phyloP scores from a whole-genome alignment of 257 asterid genomes.

The Anisodus tanguticus region DNA sequence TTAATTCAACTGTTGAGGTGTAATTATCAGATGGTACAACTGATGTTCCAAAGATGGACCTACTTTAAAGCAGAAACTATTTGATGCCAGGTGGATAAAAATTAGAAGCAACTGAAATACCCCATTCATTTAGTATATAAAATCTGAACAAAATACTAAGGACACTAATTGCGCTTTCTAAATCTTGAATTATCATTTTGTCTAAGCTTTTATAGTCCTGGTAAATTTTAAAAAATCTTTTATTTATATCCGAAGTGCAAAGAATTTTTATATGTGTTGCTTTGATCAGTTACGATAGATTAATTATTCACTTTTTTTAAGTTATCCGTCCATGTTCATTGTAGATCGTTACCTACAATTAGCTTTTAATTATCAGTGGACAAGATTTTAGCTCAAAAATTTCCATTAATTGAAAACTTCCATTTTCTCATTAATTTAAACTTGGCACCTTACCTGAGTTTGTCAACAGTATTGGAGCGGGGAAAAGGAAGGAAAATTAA shows the following conservation, averaged over 20 bases:
- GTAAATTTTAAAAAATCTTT: background rate
- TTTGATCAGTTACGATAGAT: background rate
- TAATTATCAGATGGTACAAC: background rate
- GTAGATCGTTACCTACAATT: background rate
- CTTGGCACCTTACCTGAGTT: background rate
- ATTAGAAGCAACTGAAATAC: background rate
- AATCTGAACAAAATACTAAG: background rate
- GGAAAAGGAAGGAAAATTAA: no score
- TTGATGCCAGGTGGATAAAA: background rate
- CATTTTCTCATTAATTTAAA: background rate
- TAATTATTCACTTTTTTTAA: background rate
- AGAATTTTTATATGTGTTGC: background rate
- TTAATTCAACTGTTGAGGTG: constrained; percentile 18
- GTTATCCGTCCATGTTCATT: constrained; percentile 6
- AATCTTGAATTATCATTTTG: background rate
- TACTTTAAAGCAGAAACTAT: background rate
- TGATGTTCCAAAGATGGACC: background rate
- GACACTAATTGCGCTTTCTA: background rate
- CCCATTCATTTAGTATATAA: background rate
- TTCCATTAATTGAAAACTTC: background rate
- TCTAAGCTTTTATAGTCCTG: background rate
- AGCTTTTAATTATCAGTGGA: background rate
- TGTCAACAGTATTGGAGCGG: background rate
- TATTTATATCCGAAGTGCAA: background rate
- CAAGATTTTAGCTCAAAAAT: background rate